Evolutionary conservation across 2,329 filamentous ascomycete species (phyloP).

Genomic region (Penicillium verrucosum): DNA sequence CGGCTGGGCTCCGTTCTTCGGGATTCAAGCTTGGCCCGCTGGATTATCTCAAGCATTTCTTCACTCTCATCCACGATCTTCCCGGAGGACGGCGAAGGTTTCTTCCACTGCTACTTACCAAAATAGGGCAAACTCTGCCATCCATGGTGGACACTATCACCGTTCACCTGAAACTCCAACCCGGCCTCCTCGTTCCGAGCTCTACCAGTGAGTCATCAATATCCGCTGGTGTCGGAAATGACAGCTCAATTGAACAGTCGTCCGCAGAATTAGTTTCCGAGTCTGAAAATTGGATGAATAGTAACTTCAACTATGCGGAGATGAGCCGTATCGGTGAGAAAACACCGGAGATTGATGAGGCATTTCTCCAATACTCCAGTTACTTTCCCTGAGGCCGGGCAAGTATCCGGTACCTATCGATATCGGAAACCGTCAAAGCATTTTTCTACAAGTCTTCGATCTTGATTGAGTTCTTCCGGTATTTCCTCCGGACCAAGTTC

Average conservation of each 20-base stretch:
- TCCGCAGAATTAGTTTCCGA: neutral
- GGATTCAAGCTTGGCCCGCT: constrained; percentile 66
- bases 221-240: neutral
- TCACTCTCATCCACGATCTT: constrained; percentile 65
- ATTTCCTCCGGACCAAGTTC: neutral
- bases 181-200: neutral
- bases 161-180: constrained; percentile 20
- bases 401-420: neutral
- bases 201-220: neutral
- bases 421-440: neutral
- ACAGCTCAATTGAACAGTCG: neutral
- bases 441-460: neutral
- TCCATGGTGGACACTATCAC: constrained; percentile 20
- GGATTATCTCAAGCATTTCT: constrained; percentile 68
- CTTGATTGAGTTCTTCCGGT: neutral
- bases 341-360: constrained; percentile 20
- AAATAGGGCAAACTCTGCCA: constrained; percentile 70
- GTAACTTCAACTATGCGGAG: constrained; percentile 19
- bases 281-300: constrained; percentile 2
- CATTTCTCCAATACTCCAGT: constrained; percentile 15
- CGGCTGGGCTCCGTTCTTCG: constrained; percentile 58
- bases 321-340: constrained; percentile 24
- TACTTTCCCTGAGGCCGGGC: constrained; percentile 2
- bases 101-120: constrained; percentile 70
- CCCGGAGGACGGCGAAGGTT: constrained; percentile 75